Evolutionary conservation across 306 rosid genomes (phyloP), one percentile per base, ranked within the genome.

Genomic region (Biancaea sappan): DNA sequence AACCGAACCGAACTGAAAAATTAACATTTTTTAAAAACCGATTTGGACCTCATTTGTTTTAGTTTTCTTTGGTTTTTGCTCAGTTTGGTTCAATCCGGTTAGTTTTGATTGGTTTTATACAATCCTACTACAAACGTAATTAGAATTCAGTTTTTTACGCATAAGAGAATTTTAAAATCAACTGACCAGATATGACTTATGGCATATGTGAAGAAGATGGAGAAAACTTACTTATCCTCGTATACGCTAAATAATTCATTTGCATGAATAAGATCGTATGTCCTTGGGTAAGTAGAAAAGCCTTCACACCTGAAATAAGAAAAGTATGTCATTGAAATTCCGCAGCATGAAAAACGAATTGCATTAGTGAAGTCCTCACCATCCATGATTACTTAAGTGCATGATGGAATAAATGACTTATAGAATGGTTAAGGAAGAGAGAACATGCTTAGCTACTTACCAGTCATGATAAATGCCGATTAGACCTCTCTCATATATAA

Each of bases 391-490:
- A 66, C 50, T 41, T 29, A 26, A 66, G 61, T 66, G 26, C 7
- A 81, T 57, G 73, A 81, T 57, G 73, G 31, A 52, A 35, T 35
- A 66, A 25, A 76, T 67, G 74, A 60, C 46, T 61, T 28, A 6
- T 15, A 65, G 24, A 56, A 40, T 19, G 21, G 48, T 54, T 19
- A 73, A 32, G 9, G 48, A 37, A 35, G 31, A 19, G 48, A 43
- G 69, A 51, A 40, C 61, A 71, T 19, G 54, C 44, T 19, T 31
- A 79, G 71, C 48, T 65, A 76, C 91, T 43, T 83, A 94, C 99
- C 99, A 94, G 76, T 94, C 97, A 56, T 94, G 99, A 85, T 94
- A 92, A 57, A 94, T 92, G 81, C 99, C 99, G 10, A 92, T 84
- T 16, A 94, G 79, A 83, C 99, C 99, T 87, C 99, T 88, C 89